Evolutionary conservation across 1,139 yeast genomes (phyloP).

Genomic region (Saccharomyces hybrid): DNA sequence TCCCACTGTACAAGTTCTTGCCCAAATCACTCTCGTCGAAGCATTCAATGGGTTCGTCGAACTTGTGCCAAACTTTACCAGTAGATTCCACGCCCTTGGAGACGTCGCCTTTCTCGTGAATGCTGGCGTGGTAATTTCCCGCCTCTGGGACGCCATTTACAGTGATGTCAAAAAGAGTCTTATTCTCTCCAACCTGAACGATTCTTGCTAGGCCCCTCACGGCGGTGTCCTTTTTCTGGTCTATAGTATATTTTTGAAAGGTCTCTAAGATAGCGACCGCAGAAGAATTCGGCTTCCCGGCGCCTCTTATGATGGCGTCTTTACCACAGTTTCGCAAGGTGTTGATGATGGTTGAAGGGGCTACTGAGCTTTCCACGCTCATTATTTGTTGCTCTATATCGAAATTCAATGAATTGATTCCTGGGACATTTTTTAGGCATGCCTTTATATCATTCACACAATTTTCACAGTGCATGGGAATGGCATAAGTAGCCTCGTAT

Average conservation of each 20-base stretch:
- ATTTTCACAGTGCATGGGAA: conserved; percentile 22
- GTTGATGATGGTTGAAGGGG: conserved; percentile 25
- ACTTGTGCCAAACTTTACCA: conserved; percentile 44
- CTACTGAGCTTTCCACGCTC: conserved; percentile 21
- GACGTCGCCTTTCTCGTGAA: conserved; percentile 67
- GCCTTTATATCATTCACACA: conserved; percentile 19
- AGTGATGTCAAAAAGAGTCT: conserved; percentile 66
- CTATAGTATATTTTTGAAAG: conserved; percentile 35
- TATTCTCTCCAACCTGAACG: conserved; percentile 51
- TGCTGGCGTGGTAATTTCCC: conserved; percentile 62
- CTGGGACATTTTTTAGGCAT: conserved; percentile 16
- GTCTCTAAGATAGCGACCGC: conserved; percentile 87
- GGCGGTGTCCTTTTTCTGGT: conserved; percentile 43
- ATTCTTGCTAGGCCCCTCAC: conserved; percentile 85
- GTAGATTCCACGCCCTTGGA: conserved; percentile 67
- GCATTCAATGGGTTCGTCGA: conserved; percentile 36
- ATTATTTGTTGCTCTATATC: conserved; percentile 20
- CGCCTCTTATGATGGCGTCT: conserved; percentile 88
- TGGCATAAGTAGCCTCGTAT: conserved; percentile 29
- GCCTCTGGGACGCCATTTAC: conserved; percentile 54
- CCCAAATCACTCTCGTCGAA: conserved; percentile 31
- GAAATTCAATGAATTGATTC: conserved; percentile 16
- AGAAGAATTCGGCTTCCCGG: conserved; percentile 81
- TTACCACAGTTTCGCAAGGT: conserved; percentile 41
- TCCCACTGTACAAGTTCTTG: conserved; percentile 39